phyloP scores from a whole-genome alignment of 73 alveolate species.

The Stentor coeruleus region DNA sequence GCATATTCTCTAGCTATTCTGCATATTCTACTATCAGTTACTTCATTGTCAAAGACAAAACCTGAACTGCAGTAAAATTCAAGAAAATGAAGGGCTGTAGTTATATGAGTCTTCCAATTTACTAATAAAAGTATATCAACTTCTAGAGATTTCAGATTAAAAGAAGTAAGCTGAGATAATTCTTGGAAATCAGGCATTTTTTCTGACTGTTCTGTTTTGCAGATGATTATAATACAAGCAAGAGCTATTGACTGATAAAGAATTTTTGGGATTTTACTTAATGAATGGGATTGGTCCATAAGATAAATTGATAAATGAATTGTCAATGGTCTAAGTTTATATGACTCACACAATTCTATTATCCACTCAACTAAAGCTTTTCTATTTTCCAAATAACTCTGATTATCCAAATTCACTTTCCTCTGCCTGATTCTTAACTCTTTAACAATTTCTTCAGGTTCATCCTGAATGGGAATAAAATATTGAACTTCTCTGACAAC shows the following conservation, averaged over 20 bases:
- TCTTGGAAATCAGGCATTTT: slow-evolving; percentile 14
- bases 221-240: slow-evolving; percentile 37
- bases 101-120: slow-evolving; percentile 42
- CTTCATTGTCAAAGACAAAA: slow-evolving; percentile 40
- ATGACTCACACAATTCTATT: slow-evolving; percentile 55
- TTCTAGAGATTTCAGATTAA: slow-evolving; percentile 36
- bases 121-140: slow-evolving; percentile 34
- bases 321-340: slow-evolving; percentile 33
- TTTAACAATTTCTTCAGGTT: not conserved
- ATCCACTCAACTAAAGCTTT: slow-evolving; percentile 56
- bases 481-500: not conserved
- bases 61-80: slow-evolving; percentile 43
- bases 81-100: slow-evolving; percentile 47
- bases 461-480: not conserved
- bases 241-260: slow-evolving; percentile 39
- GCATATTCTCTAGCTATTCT: slow-evolving; percentile 37
- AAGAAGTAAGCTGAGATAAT: slow-evolving; percentile 26
- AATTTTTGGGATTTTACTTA: slow-evolving; percentile 24
- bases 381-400: slow-evolving; percentile 14
- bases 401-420: not conserved
- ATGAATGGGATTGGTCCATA: slow-evolving; percentile 18
- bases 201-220: slow-evolving; percentile 48
- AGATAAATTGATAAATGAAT: slow-evolving; percentile 47
- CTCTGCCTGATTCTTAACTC: not conserved
- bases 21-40: not conserved